Evolutionary conservation across 2,329 filamentous ascomycete species (phyloP).

Genomic region (Esteya vermicola): DNA sequence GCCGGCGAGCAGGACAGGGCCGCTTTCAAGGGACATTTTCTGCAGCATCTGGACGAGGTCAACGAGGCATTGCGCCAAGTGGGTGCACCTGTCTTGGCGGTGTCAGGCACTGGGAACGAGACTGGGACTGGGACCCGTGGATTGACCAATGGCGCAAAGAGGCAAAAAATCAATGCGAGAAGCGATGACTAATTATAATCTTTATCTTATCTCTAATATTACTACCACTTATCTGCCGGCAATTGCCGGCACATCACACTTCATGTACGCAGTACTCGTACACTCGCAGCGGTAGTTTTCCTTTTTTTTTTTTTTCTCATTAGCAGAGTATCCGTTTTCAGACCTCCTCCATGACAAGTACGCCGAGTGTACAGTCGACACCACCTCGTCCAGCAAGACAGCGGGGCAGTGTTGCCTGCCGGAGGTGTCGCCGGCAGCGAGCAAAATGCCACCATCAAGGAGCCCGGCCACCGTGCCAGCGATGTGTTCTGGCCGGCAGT

Average conservation of each 20-base stretch:
- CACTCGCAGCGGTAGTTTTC: too few relatives aligned
- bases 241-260: too few relatives aligned
- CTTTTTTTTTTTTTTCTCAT: too few relatives aligned
- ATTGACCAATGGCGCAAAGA: too few relatives aligned
- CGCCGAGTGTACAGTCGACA: background rate
- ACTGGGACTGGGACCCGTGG: too few relatives aligned
- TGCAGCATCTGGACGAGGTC: slow-evolving; percentile 2
- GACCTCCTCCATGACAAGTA: too few relatives aligned
- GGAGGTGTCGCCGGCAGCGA: slow-evolving; percentile 9
- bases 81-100: background rate
- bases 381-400: background rate
- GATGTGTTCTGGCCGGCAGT: slow-evolving; percentile 33
- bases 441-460: slow-evolving; percentile 9
- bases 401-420: slow-evolving; percentile 6
- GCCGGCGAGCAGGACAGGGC: slow-evolving; percentile 1
- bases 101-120: background rate
- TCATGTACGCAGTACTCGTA: too few relatives aligned
- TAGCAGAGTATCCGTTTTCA: too few relatives aligned
- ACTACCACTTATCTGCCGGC: too few relatives aligned
- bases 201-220: too few relatives aligned
- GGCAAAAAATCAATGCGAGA: too few relatives aligned
- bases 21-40: slow-evolving; percentile 3
- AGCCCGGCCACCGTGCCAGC: slow-evolving; percentile 22
- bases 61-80: slow-evolving; percentile 16
- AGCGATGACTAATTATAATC: too few relatives aligned